Evolutionary conservation across 2,329 filamentous ascomycete species (phyloP).

Genomic region (Aspergillus ruber): DNA sequence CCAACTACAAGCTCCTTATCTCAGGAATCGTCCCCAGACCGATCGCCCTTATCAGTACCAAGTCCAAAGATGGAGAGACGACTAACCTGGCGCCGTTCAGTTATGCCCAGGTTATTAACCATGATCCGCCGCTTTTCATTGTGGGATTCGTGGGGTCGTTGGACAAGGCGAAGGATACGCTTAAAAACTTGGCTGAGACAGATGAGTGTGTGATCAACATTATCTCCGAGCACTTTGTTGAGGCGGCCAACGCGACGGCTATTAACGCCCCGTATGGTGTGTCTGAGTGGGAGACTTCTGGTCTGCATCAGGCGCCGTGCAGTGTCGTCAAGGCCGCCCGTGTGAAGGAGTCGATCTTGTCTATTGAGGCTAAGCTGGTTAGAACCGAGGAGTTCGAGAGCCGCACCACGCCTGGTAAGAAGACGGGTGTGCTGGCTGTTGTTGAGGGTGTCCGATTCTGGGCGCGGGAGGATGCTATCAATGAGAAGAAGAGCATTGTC

Average conservation of each 20-base stretch:
- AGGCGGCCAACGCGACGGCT: slow-evolving; percentile 76
- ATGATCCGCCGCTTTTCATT: slow-evolving; percentile 80
- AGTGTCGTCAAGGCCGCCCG: slow-evolving; percentile 62
- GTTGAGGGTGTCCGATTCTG: slow-evolving; percentile 84
- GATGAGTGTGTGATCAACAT: slow-evolving; percentile 81
- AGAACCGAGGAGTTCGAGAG: slow-evolving; percentile 72
- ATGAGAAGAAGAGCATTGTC: slow-evolving; percentile 66
- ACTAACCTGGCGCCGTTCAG: slow-evolving; percentile 82
- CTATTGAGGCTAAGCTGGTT: slow-evolving; percentile 73
- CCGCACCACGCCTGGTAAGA: slow-evolving; percentile 62
- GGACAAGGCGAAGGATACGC: slow-evolving; percentile 66
- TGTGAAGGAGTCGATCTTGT: slow-evolving; percentile 76
- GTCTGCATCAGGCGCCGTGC: slow-evolving; percentile 63
- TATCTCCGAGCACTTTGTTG: slow-evolving; percentile 74
- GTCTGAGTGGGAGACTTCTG: slow-evolving; percentile 73
- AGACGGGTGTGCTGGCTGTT: slow-evolving; percentile 66
- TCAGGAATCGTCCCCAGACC: slow-evolving; percentile 76
- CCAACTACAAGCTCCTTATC: slow-evolving; percentile 92
- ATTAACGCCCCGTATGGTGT: slow-evolving; percentile 71
- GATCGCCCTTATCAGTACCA: slow-evolving; percentile 59
- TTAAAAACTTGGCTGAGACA: slow-evolving; percentile 65
- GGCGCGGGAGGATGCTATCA: slow-evolving; percentile 81
- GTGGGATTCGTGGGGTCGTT: slow-evolving; percentile 54
- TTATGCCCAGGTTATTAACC: slow-evolving; percentile 76
- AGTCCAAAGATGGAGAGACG: slow-evolving; percentile 54